A percentile compares a stretch with the other conserved stretches of the same genome.
Evolutionary conservation across 2,329 filamentous ascomycete species (phyloP).

Genomic region (Exutisphaerella laricina): DNA sequence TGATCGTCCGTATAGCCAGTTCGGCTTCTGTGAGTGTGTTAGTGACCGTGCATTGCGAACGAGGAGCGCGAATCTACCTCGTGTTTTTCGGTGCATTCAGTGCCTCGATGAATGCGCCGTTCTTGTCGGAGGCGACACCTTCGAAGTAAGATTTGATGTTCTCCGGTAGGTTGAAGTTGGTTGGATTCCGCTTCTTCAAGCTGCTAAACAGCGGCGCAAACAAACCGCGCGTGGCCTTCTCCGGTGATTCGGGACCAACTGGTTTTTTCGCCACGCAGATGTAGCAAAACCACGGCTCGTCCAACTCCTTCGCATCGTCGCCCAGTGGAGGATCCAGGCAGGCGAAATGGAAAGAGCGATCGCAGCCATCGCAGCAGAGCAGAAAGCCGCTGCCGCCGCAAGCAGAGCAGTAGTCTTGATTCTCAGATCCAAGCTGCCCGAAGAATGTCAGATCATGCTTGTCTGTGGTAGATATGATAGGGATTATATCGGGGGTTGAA

Average conservation of each 20-base stretch:
- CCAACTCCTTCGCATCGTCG: conserved; percentile 44
- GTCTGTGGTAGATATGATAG: conserved; percentile 15
- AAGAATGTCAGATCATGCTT: conserved; percentile 35
- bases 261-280: conserved; percentile 52
- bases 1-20: conserved; percentile 43
- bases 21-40: conserved; percentile 18
- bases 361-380: conserved; percentile 89
- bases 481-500: conserved; percentile 22
- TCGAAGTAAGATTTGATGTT: conserved; percentile 71
- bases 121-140: conserved; percentile 67
- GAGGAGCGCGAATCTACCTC: conserved; percentile 41
- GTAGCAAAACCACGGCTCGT: conserved; percentile 79
- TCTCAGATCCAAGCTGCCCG: conserved; percentile 48
- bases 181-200: conserved; percentile 33
- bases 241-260: conserved; percentile 24
- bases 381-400: conserved; percentile 80
- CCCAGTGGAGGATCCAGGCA: conserved; percentile 75
- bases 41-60: not conserved
- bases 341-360: conserved; percentile 80
- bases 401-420: conserved; percentile 83
- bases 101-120: conserved; percentile 76
- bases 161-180: conserved; percentile 54
- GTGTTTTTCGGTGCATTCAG: conserved; percentile 47
- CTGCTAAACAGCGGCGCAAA: conserved; percentile 59
- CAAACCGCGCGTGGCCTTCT: conserved; percentile 45